A percentile compares a stretch with the other conserved stretches of the same genome.
Conservation (phyloP, 2,329 filamentous ascomycete genomes). For the Aspergillus uvarum region DNA sequence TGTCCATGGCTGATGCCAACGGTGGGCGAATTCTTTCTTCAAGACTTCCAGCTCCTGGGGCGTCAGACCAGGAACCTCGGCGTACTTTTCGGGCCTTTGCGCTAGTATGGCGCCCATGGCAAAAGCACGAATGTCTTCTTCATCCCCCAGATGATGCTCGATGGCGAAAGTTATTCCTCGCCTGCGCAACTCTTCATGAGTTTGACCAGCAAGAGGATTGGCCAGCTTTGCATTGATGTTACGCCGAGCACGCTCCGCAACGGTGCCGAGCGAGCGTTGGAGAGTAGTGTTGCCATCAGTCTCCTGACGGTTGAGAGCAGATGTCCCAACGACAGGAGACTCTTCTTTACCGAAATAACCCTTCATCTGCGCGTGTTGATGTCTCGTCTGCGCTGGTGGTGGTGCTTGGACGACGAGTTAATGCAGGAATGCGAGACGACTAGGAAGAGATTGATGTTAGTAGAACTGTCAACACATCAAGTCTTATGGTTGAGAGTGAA, state of each 20-base stretch:
- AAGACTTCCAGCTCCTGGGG: conserved; percentile 59
- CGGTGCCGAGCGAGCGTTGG: conserved; percentile 29
- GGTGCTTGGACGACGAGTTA: not conserved
- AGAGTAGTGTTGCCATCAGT: conserved; percentile 23
- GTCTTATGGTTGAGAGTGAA: not conserved
- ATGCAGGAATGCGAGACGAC: not conserved
- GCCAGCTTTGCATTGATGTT: conserved; percentile 52
- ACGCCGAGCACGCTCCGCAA: conserved; percentile 42
- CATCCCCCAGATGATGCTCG: conserved; percentile 54
- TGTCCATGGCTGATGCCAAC: conserved; percentile 67
- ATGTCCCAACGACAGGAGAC: conserved; percentile 7
- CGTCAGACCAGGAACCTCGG: conserved; percentile 54
- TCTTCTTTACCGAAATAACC: conserved; percentile 14
- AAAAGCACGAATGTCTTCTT: conserved; percentile 60
- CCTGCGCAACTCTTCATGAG: conserved; percentile 51
- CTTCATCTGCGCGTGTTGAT: conserved; percentile 10
- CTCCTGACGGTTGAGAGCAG: conserved; percentile 8
- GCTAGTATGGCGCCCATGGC: conserved; percentile 61
- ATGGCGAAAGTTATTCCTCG: conserved; percentile 61
- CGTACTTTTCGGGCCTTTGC: conserved; percentile 53
- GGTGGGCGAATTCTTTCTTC: conserved; percentile 61
- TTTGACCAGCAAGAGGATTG: conserved; percentile 53
- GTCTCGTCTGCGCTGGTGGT: not conserved
- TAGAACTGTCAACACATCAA: not conserved
- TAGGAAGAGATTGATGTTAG: not conserved